Percentiles rank a stretch among this genome's conserved stretches.
Conservation (phyloP, 352 stramenopile genomes). For the Ochromonadaceae sp. region DNA sequence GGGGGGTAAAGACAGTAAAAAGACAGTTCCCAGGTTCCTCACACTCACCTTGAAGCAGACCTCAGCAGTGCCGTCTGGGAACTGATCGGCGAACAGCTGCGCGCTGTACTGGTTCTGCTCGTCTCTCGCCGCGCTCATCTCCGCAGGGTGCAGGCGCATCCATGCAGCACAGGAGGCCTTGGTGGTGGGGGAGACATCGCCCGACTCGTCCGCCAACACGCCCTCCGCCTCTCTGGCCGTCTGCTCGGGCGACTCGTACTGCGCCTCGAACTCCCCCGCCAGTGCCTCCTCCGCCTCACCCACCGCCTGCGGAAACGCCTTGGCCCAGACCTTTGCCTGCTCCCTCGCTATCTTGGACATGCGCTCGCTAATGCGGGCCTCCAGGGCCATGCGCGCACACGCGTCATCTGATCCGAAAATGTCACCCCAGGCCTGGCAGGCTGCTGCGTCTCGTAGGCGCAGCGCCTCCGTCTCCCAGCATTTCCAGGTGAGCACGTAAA, state of each 20-base stretch:
- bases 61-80: not conserved
- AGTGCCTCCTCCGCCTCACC: not conserved
- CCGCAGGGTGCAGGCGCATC: not conserved
- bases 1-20: no score
- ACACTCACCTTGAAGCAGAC: no score
- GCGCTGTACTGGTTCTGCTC: not conserved
- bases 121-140: not conserved
- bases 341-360: conserved; percentile 5
- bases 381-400: not conserved
- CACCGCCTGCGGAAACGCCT: not conserved
- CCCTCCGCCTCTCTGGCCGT: not conserved
- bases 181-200: not conserved
- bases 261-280: no score
- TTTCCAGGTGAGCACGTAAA: conserved; percentile 9
- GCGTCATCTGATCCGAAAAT: not conserved
- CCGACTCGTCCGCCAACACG: not conserved
- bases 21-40: no score
- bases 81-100: not conserved
- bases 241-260: not conserved
- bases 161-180: not conserved
- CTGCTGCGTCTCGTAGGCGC: not conserved
- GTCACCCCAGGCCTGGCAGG: not conserved
- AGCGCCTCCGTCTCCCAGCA: not conserved
- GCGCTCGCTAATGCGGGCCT: not conserved
- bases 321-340: not conserved